These are phyloP conservation scores for Zymoseptoria tritici DNA, from an alignment of 2,329 filamentous ascomycete species.

Conservation along the genomic window DNA sequence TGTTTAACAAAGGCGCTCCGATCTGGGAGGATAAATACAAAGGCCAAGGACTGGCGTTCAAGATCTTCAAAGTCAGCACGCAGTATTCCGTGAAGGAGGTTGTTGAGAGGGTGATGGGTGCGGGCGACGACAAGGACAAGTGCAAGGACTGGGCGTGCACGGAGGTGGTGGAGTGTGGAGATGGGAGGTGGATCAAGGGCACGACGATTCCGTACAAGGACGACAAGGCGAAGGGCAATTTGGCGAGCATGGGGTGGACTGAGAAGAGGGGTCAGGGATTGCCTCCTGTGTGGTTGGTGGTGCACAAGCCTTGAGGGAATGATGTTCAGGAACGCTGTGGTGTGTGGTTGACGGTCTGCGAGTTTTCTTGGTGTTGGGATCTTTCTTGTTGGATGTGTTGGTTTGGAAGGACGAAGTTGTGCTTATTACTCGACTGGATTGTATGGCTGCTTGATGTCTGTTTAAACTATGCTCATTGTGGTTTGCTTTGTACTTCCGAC, in stretches of 20 bases:
- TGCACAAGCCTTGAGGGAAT: slow-evolving; percentile 24
- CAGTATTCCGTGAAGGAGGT: slow-evolving; percentile 21
- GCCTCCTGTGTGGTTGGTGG: slow-evolving; percentile 31
- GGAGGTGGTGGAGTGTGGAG: slow-evolving; percentile 28
- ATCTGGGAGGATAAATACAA: slow-evolving; percentile 23
- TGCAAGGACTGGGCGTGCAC: slow-evolving; percentile 27
- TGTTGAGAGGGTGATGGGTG: slow-evolving; percentile 24
- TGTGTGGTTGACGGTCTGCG: neutral
- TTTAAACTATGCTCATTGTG: neutral
- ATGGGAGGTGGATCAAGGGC: slow-evolving; percentile 27
- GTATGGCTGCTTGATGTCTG: neutral
- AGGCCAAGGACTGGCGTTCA: slow-evolving; percentile 19
- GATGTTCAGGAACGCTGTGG: neutral
- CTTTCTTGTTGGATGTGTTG: neutral
- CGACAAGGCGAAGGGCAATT: slow-evolving; percentile 23
- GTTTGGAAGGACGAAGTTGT: neutral
- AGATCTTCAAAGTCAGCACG: slow-evolving; percentile 28
- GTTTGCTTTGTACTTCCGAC: neutral
- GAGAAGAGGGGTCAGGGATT: slow-evolving; percentile 22
- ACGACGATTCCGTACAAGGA: slow-evolving; percentile 22
- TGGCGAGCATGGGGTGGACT: slow-evolving; percentile 29
- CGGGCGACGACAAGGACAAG: slow-evolving; percentile 6
- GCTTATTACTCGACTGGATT: neutral
- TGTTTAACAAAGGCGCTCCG: slow-evolving; percentile 22
- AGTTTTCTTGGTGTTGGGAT: neutral